Percentiles rank a stretch among this genome's conserved stretches.
Conservation (phyloP, 1,139 yeast genomes). For the Yamadazyma diospyri region DNA sequence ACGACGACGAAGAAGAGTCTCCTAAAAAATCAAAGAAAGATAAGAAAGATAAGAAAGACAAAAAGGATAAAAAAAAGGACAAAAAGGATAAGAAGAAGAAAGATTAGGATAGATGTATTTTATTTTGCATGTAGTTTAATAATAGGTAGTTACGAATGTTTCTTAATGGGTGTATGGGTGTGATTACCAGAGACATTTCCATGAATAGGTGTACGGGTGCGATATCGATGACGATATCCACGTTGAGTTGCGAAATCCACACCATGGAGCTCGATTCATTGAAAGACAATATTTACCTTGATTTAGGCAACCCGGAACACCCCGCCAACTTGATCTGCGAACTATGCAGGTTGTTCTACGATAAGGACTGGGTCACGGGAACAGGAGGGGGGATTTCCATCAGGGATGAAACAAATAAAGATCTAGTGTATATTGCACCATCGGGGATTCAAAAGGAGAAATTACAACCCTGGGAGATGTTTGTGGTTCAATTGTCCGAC, state of each 20-base stretch:
- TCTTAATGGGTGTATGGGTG: no score
- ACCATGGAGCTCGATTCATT: conserved; percentile 4
- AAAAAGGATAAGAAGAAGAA: conserved; percentile 6
- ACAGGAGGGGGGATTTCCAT: conserved; percentile 96
- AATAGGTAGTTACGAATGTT: conserved; percentile 5
- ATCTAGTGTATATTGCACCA: conserved; percentile 76
- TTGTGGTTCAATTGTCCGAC: conserved; percentile 62
- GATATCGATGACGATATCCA: no score
- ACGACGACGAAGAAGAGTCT: conserved; percentile 6
- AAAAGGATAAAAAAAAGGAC: conserved; percentile 5
- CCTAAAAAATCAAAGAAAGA: conserved; percentile 5
- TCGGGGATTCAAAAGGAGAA: conserved; percentile 95
- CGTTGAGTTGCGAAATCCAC: conserved; percentile 3
- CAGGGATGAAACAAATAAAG: conserved; percentile 46
- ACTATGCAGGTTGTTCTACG: conserved; percentile 71
- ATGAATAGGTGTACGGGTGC: no score
- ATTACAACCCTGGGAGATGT: conserved; percentile 77
- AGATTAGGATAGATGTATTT: conserved; percentile 8
- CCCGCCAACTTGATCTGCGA: conserved; percentile 87
- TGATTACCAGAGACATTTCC: no score
- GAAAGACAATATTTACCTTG: conserved; percentile 11
- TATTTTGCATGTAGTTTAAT: conserved; percentile 9
- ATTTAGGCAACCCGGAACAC: conserved; percentile 51
- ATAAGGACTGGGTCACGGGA: conserved; percentile 90
- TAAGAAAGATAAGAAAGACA: conserved; percentile 5